phyloP scores from a whole-genome alignment of 768 basidiomycete genomes.

The Rhizopogon sp. region DNA sequence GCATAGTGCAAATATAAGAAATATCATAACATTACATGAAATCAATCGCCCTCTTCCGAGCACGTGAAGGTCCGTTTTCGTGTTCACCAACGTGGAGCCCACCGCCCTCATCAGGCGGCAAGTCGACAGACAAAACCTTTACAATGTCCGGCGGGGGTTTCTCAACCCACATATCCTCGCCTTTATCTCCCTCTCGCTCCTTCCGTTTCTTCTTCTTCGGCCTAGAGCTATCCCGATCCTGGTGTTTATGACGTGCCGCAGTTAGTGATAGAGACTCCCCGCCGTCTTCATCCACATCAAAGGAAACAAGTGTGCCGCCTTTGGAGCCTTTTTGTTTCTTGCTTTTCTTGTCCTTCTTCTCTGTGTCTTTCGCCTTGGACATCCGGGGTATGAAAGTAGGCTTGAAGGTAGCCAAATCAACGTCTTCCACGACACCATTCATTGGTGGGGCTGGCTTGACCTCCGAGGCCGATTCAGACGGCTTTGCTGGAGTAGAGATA shows the following conservation, averaged over 20 bases:
- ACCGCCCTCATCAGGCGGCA: constrained; percentile 8
- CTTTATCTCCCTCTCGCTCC: constrained; percentile 33
- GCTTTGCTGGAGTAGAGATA: constrained; percentile 10
- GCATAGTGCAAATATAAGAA: background rate
- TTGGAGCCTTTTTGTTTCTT: constrained; percentile 42
- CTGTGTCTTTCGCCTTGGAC: constrained; percentile 32
- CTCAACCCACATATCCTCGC: constrained; percentile 68
- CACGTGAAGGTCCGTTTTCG: constrained; percentile 26
- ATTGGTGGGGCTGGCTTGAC: background rate
- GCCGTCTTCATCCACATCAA: constrained; percentile 68
- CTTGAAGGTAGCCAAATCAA: constrained; percentile 74
- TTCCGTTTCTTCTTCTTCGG: constrained; percentile 43
- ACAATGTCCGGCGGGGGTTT: constrained; percentile 51
- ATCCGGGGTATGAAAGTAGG: constrained; percentile 75
- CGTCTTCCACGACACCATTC: constrained; percentile 11
- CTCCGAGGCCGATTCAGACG: constrained; percentile 3
- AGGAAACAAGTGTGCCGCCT: constrained; percentile 55
- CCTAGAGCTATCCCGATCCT: constrained; percentile 28
- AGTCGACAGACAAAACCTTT: constrained; percentile 25
- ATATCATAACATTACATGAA: constrained; percentile 46
- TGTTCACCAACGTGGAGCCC: constrained; percentile 4
- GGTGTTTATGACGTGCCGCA: constrained; percentile 25
- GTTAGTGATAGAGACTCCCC: constrained; percentile 29
- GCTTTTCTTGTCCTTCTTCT: constrained; percentile 45
- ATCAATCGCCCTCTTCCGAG: constrained; percentile 70